Conservation (phyloP, 2,329 filamentous ascomycete genomes). For the Coniochaeta sp. region DNA sequence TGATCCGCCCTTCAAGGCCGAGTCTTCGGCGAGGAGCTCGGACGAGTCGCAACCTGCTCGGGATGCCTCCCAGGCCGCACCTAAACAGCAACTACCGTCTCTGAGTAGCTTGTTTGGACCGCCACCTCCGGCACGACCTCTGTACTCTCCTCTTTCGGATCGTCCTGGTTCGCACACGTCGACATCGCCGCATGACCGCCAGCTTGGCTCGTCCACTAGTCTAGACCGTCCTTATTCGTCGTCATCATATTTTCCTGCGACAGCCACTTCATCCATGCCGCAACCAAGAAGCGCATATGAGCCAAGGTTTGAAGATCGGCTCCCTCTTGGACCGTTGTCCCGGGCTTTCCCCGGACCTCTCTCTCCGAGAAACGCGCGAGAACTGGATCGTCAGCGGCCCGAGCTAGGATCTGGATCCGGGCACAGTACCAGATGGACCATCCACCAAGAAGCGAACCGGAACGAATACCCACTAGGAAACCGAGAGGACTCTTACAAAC, state of each 20-base stretch:
- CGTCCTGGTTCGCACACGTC: conserved; percentile 32
- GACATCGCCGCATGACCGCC: conserved; percentile 39
- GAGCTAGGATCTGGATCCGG: conserved; percentile 4
- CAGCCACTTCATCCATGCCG: conserved; percentile 24
- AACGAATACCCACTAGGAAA: conserved; percentile 39
- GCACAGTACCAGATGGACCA: conserved; percentile 24
- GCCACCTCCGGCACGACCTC: conserved; percentile 31
- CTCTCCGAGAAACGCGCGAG: conserved; percentile 36
- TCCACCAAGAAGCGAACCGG: conserved; percentile 29
- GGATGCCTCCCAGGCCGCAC: conserved; percentile 20
- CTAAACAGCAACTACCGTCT: conserved; percentile 44
- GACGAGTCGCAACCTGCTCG: conserved; percentile 28
- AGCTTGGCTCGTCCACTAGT: conserved; percentile 21
- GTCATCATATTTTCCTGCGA: conserved; percentile 40
- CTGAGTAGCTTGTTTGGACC: conserved; percentile 50
- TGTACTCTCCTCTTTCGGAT: conserved; percentile 39
- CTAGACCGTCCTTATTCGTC: conserved; percentile 29
- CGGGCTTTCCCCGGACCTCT: conserved; percentile 32
- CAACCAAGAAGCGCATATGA: conserved; percentile 41
- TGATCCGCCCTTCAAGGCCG: conserved; percentile 38
- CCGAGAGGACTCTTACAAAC: conserved; percentile 26
- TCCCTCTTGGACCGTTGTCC: conserved; percentile 23
- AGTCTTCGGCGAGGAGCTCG: conserved; percentile 30
- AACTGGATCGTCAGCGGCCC: conserved; percentile 28
- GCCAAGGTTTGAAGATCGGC: conserved; percentile 33